A percentile compares a stretch with the other conserved stretches of the same genome.
Evolutionary conservation across 2,329 filamentous ascomycete genomes (phyloP).

Genomic region (Epichloe aotearoae): DNA sequence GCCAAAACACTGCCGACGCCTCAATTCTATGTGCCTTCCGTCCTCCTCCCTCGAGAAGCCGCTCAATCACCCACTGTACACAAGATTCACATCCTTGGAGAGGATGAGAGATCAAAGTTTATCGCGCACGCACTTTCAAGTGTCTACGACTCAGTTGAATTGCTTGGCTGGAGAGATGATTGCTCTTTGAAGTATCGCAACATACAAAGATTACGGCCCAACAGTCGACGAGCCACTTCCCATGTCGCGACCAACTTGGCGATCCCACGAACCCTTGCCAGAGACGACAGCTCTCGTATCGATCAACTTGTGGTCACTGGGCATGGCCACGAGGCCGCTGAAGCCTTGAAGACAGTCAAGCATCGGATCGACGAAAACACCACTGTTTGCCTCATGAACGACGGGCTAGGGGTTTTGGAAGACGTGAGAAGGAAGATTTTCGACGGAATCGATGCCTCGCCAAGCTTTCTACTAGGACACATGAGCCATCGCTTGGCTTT

Average conservation of each 20-base stretch:
- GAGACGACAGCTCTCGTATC: constrained; percentile 39
- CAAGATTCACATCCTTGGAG: constrained; percentile 29
- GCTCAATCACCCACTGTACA: constrained; percentile 20
- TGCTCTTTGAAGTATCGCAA: constrained; percentile 18
- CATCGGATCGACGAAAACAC: constrained; percentile 55
- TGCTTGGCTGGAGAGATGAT: constrained; percentile 17
- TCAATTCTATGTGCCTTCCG: constrained; percentile 22
- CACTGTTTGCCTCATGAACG: constrained; percentile 64
- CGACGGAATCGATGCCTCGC: constrained; percentile 47
- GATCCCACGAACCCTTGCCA: constrained; percentile 3
- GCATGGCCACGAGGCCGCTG: constrained; percentile 35
- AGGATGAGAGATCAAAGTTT: constrained; percentile 27
- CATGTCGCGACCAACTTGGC: constrained; percentile 13
- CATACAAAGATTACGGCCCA: constrained; percentile 13
- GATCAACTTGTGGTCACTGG: constrained; percentile 59
- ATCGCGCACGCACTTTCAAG: constrained; percentile 28
- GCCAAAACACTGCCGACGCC: constrained; percentile 5
- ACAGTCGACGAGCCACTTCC: constrained; percentile 9
- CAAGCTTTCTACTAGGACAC: constrained; percentile 63
- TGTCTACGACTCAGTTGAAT: constrained; percentile 27
- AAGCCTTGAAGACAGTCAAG: constrained; percentile 45
- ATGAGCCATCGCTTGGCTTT: constrained; percentile 34
- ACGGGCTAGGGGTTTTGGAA: constrained; percentile 76
- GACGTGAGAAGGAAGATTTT: constrained; percentile 61
- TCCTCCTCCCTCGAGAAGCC: constrained; percentile 20